Conservation (phyloP, 257 asterid species). For the Solanum tacnaense region DNA sequence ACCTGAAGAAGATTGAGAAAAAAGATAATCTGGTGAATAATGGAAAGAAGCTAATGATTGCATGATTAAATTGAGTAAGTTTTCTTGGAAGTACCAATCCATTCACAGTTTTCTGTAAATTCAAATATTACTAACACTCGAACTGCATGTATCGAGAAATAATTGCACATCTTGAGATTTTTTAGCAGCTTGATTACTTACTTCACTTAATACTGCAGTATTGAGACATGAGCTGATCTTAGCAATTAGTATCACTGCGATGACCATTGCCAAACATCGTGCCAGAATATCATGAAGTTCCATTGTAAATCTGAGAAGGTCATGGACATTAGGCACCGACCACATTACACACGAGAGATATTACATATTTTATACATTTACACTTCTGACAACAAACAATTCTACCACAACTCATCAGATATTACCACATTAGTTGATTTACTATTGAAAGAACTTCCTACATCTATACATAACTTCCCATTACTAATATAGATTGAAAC, state of each 20-base stretch:
- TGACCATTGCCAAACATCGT: background rate
- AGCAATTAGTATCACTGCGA: background rate
- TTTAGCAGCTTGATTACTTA: background rate
- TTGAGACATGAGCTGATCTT: background rate
- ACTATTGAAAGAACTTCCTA: background rate
- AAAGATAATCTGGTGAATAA: background rate
- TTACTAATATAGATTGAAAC: background rate
- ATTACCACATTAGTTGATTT: background rate
- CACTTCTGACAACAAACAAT: background rate
- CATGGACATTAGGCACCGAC: background rate
- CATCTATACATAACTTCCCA: background rate
- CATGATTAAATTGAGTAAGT: background rate
- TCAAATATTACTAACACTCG: background rate
- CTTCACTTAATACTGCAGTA: background rate
- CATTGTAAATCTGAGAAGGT: background rate
- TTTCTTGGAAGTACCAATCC: background rate
- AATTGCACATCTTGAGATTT: background rate
- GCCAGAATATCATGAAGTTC: background rate
- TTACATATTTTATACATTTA: background rate
- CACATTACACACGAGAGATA: background rate
- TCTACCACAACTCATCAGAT: background rate
- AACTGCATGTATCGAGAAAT: background rate
- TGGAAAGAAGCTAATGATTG: background rate
- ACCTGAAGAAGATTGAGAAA: constrained; percentile 21
- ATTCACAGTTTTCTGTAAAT: background rate